Conservation (phyloP, 305 asterid species). For the Fraxinus platypoda region DNA sequence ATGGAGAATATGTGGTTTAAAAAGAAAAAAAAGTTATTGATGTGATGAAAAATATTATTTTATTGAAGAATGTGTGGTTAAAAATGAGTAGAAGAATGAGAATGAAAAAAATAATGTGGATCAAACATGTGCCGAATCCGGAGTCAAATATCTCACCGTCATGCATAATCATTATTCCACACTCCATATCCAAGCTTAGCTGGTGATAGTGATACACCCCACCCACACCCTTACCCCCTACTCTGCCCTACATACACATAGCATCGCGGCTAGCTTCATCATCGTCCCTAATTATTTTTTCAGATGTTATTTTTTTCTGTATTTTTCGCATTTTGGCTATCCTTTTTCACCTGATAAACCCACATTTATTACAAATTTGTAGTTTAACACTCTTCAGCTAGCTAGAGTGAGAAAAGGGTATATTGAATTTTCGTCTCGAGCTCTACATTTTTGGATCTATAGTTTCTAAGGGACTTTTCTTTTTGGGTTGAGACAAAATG, state of each 20-base stretch:
- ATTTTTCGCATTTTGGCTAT: background rate
- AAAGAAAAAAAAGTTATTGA: too few relatives aligned
- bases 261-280: background rate
- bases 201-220: background rate
- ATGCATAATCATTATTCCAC: background rate
- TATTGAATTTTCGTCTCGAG: constrained; percentile 29
- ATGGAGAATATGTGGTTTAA: too few relatives aligned
- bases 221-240: background rate
- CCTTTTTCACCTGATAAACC: background rate
- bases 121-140: too few relatives aligned
- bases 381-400: constrained; percentile 15
- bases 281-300: background rate
- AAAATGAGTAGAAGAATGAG: too few relatives aligned
- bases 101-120: too few relatives aligned
- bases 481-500: constrained; percentile 36
- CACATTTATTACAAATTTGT: background rate
- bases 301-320: background rate
- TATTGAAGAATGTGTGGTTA: too few relatives aligned
- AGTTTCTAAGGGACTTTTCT: constrained; percentile 17
- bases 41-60: too few relatives aligned
- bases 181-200: constrained; percentile 1
- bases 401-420: constrained; percentile 26
- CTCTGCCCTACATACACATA: background rate
- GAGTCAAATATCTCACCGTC: background rate
- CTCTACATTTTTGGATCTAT: constrained; percentile 48